Base-by-base conservation (phyloP, 2,329 filamentous ascomycete genomes). In the Arthrinium puccinioides region DNA sequence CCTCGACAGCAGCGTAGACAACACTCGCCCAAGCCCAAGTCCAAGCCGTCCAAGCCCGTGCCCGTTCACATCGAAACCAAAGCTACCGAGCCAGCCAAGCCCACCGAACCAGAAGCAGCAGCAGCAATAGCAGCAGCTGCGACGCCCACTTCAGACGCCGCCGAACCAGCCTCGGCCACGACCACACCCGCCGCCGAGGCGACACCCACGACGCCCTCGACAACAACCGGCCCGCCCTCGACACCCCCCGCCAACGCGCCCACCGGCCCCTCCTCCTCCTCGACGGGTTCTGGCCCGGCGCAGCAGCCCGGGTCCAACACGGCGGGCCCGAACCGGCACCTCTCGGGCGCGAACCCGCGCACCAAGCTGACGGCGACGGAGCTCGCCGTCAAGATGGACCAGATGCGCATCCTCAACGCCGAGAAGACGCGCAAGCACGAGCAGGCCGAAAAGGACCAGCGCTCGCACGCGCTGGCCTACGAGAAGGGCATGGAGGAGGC, bases 401-500 rank as follows among this genome's bases (percentile, higher is more conserved):
- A 72, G 52, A 79, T 78, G 70, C 74, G 75, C 39, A 64, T 80
- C 8, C 53, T 76, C 1, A 65, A 68, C 0, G 73, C 70, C 0
- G 76, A 80, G 53, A 76, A 74, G 58, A 67, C 70, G 47, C 69
- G 72, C 47, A 73, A 72, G 42, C 76, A 76, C 46, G 71, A 79
- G 48, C 68, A 74, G 52, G 72, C 71, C 1, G 70, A 76, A 53
- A 63, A 67, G 43, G 75, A 79, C 48, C 64, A 75, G 57, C 67
- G 64, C 39, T 69, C 71, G 39, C 74, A 78, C 48, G 73, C 69
- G 3, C 59, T 64, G 6, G 70, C 74, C 2, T 68, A 72, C 41
- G 72, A 73, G 24, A 67, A 68, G 25, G 70, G 73, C 9, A 69
- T 72, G 62, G 72, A 76, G 43, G 74, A 79, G 47, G 66, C 68